Conservation (phyloP, 1,139 yeast species). For the Nakaseomyces nivariensis region DNA sequence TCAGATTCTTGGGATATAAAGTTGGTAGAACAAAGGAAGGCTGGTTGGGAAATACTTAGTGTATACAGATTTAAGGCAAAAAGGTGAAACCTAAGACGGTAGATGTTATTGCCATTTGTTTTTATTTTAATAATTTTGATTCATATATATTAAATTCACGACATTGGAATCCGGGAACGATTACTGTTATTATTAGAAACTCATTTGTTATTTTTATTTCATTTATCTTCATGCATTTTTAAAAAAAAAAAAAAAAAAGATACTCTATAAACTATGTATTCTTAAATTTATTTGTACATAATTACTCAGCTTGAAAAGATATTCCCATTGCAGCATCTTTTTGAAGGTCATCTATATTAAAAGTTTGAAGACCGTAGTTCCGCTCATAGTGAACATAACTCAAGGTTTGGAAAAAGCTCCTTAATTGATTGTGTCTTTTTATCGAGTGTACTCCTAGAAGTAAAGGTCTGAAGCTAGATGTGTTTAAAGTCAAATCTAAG, state of each 20-base stretch:
- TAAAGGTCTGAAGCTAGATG: conserved; percentile 34
- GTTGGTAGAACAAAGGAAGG: conserved; percentile 53
- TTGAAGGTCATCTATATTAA: conserved; percentile 43
- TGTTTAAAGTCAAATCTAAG: conserved; percentile 19
- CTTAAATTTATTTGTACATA: too few relatives aligned
- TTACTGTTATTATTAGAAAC: too few relatives aligned
- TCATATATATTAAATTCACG: too few relatives aligned
- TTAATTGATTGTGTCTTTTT: conserved; percentile 36
- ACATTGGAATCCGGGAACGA: too few relatives aligned
- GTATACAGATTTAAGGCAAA: conserved; percentile 34
- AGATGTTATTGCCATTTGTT: too few relatives aligned
- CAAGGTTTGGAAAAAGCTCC: conserved; percentile 60
- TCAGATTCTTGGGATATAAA: conserved; percentile 41
- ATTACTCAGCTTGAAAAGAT: conserved; percentile 22
- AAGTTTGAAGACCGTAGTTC: conserved; percentile 44
- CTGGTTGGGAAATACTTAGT: conserved; percentile 94
- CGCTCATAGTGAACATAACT: conserved; percentile 69
- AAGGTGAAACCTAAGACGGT: not conserved
- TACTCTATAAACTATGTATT: too few relatives aligned
- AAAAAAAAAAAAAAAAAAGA: too few relatives aligned
- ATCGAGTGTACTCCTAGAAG: conserved; percentile 38
- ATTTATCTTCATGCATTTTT: too few relatives aligned
- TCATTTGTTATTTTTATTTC: too few relatives aligned
- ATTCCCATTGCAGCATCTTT: conserved; percentile 50
- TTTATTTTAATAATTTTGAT: not conserved